These are phyloP conservation scores for Penicillium odoratum DNA, from an alignment of 495 filamentous ascomycete genomes.

Conservation along the genomic window DNA sequence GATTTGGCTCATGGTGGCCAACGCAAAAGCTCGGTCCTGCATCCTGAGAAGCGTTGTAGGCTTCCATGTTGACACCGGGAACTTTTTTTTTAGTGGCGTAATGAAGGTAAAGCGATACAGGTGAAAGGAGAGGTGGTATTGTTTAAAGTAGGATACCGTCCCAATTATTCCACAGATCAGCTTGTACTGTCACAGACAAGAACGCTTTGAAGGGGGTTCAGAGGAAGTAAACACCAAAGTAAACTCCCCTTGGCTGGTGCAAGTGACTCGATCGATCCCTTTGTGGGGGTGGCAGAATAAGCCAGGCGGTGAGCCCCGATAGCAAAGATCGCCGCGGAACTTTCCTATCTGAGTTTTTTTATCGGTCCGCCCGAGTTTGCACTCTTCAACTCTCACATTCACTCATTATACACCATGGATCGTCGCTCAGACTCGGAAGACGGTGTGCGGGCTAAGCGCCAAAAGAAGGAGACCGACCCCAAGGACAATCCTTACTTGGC, in stretches of 20 bases:
- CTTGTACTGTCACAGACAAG: background rate
- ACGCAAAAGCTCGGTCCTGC: constrained; percentile 69
- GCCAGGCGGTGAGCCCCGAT: constrained; percentile 34
- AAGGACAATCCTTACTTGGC: constrained; percentile 83
- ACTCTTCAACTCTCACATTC: constrained; percentile 20
- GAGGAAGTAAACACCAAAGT: constrained; percentile 3
- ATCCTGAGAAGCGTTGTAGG: constrained; percentile 50
- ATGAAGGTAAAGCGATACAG: constrained; percentile 5
- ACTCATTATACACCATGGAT: constrained; percentile 35
- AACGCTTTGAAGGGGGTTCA: background rate
- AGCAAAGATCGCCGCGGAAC: constrained; percentile 32
- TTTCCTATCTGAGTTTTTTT: constrained; percentile 40
- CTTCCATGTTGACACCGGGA: constrained; percentile 39
- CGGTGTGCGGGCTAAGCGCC: constrained; percentile 47
- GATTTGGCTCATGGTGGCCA: constrained; percentile 77
- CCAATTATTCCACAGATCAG: too few species aligned
- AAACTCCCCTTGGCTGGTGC: constrained; percentile 13
- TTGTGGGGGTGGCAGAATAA: constrained; percentile 34
- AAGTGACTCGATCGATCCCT: constrained; percentile 18
- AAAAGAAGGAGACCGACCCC: constrained; percentile 54
- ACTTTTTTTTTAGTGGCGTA: constrained; percentile 10
- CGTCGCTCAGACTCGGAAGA: constrained; percentile 43
- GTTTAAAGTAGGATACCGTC: background rate
- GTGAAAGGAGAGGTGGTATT: background rate
- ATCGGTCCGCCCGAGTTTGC: constrained; percentile 23